Evolutionary conservation across 2,329 filamentous ascomycete genomes (phyloP).

Genomic region (Penicillium thymicola): DNA sequence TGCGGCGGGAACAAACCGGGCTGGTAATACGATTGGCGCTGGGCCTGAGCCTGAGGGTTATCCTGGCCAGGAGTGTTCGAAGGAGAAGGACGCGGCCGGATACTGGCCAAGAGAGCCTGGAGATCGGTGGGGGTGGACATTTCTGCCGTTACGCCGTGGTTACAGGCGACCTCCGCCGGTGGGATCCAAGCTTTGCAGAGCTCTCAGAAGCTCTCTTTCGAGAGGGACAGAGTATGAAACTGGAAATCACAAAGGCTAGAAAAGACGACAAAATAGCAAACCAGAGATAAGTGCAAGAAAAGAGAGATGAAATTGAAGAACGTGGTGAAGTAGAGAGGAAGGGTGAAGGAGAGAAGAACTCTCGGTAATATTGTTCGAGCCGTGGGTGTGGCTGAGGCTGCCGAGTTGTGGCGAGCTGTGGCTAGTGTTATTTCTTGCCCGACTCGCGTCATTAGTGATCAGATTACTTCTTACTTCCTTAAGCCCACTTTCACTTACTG

Average conservation of each 20-base stretch:
- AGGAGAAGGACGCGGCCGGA: constrained; percentile 41
- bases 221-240: constrained; percentile 19
- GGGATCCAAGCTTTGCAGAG: constrained; percentile 25
- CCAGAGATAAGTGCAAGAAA: constrained; percentile 14
- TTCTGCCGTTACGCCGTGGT: constrained; percentile 39
- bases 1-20: constrained; percentile 32
- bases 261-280: constrained; percentile 18
- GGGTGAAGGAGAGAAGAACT: constrained; percentile 22
- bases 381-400: constrained; percentile 19
- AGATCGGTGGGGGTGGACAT: constrained; percentile 49
- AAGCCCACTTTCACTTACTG: not conserved
- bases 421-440: constrained; percentile 4
- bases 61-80: constrained; percentile 32
- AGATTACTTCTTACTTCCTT: not conserved
- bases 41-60: constrained; percentile 18
- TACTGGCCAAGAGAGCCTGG: constrained; percentile 47
- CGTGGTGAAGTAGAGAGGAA: constrained; percentile 20
- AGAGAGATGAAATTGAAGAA: constrained; percentile 22
- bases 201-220: constrained; percentile 34
- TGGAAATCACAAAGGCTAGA: constrained; percentile 13
- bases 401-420: constrained; percentile 7
- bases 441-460: constrained; percentile 4
- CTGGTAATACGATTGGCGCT: constrained; percentile 28
- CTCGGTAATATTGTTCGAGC: constrained; percentile 14
- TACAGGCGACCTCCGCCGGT: constrained; percentile 29